These are phyloP conservation scores for Suillus luteus DNA, from an alignment of 768 basidiomycete species.

Conservation along the genomic window DNA sequence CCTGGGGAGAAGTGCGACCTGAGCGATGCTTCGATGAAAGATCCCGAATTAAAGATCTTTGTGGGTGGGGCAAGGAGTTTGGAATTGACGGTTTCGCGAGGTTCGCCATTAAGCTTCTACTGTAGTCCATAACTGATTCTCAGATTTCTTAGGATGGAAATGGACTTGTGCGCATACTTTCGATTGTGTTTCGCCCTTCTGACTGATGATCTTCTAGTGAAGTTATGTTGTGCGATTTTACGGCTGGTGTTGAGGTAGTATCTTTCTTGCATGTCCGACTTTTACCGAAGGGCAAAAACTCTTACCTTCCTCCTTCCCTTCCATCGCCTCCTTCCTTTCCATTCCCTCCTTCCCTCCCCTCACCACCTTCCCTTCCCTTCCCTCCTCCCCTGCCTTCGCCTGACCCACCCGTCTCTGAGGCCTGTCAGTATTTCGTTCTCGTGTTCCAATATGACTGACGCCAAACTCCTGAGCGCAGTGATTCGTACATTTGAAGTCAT, in stretches of 20 bases:
- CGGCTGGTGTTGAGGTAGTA: conserved; percentile 38
- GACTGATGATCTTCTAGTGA: conserved; percentile 34
- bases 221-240: conserved; percentile 51
- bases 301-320: background rate
- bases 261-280: conserved; percentile 39
- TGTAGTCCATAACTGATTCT: background rate
- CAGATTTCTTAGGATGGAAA: conserved; percentile 43
- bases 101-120: conserved; percentile 5
- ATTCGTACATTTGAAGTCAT: conserved; percentile 15
- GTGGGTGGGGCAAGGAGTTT: conserved; percentile 34
- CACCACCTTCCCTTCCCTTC: too few species aligned
- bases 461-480: background rate
- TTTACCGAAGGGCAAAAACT: background rate
- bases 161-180: conserved; percentile 45
- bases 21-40: conserved; percentile 24
- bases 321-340: background rate
- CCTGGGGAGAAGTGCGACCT: conserved; percentile 29
- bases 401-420: background rate
- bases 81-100: conserved; percentile 39
- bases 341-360: too few species aligned
- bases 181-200: background rate
- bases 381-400: too few species aligned
- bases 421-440: background rate
- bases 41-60: conserved; percentile 32
- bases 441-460: background rate